Evolutionary conservation across 352 stramenopile genomes (phyloP).

Genomic region (Discostella stelligera): DNA sequence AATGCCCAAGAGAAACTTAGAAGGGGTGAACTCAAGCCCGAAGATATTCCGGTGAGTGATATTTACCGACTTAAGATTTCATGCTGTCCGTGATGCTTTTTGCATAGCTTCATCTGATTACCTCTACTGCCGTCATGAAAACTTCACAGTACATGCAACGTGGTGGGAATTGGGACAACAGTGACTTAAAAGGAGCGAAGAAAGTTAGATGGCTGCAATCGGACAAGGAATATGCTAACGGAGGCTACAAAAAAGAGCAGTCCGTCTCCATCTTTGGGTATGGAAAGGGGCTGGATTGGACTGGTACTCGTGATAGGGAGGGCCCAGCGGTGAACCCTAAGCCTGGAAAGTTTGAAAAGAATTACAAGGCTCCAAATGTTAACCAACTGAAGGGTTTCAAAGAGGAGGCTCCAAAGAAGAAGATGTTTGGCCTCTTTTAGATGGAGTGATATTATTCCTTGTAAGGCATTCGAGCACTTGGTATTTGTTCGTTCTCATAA

Average conservation of each 20-base stretch:
- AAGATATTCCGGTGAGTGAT: slow-evolving; percentile 73
- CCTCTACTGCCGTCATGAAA: no score
- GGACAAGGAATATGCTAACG: slow-evolving; percentile 76
- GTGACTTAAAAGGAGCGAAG: slow-evolving; percentile 72
- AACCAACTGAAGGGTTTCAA: slow-evolving; percentile 57
- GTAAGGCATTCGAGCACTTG: neutral
- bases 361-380: slow-evolving; percentile 79
- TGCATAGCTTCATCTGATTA: no score
- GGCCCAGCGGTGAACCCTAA: slow-evolving; percentile 52
- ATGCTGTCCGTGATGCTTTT: no score
- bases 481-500: neutral
- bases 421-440: slow-evolving; percentile 60
- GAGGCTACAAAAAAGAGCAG: slow-evolving; percentile 77
- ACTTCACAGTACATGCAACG: slow-evolving; percentile 78
- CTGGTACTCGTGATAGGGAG: slow-evolving; percentile 47
- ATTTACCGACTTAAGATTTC: no score
- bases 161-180: slow-evolving; percentile 75
- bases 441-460: neutral
- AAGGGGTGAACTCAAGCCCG: slow-evolving; percentile 64
- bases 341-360: slow-evolving; percentile 68
- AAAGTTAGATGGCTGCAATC: slow-evolving; percentile 67
- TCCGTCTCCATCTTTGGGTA: slow-evolving; percentile 75
- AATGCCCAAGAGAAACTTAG: slow-evolving; percentile 64
- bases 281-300: slow-evolving; percentile 77
- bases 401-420: slow-evolving; percentile 48